A percentile compares a stretch with the other conserved stretches of the same genome.
phyloP scores from a whole-genome alignment of 768 basidiomycete species.

The Lentinula sp. region DNA sequence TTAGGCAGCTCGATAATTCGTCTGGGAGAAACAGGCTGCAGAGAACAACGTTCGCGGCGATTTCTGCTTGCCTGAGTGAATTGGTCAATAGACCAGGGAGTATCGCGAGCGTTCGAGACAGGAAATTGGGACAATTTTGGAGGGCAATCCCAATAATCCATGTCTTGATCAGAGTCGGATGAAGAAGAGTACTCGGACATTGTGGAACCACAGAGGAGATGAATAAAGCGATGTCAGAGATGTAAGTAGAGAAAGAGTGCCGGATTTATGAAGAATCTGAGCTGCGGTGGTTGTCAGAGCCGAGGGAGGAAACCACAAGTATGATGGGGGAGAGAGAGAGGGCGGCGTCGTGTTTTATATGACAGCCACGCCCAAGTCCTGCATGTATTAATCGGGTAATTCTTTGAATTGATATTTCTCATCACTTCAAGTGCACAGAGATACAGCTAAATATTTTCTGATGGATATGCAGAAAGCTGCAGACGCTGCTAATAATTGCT shows the following conservation, averaged over 20 bases:
- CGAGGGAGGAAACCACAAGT: not conserved
- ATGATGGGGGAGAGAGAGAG: slow-evolving; percentile 1
- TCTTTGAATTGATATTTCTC: slow-evolving; percentile 1
- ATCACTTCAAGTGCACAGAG: not conserved
- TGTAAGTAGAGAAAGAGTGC: not conserved
- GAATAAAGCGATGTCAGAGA: not conserved
- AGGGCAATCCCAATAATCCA: slow-evolving; percentile 17
- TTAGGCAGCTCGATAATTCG: not conserved
- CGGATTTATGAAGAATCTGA: not conserved
- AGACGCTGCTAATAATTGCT: not conserved
- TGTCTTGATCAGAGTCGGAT: slow-evolving; percentile 12
- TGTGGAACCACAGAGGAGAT: not conserved
- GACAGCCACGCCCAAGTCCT: slow-evolving; percentile 2
- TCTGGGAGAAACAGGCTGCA: slow-evolving; percentile 8
- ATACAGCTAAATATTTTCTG: not conserved
- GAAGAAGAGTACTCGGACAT: slow-evolving; percentile 1
- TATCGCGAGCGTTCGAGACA: slow-evolving; percentile 31
- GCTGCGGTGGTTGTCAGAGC: not conserved
- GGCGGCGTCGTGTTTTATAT: slow-evolving; percentile 4
- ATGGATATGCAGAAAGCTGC: not conserved
- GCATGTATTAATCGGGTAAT: slow-evolving; percentile 2
- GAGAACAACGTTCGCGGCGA: slow-evolving; percentile 14
- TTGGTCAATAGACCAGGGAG: slow-evolving; percentile 18
- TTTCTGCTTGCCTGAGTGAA: slow-evolving; percentile 11
- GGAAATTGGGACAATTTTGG: slow-evolving; percentile 22